Base-by-base conservation (phyloP, 257 asterid genomes). In the Buddleja alternifolia region DNA sequence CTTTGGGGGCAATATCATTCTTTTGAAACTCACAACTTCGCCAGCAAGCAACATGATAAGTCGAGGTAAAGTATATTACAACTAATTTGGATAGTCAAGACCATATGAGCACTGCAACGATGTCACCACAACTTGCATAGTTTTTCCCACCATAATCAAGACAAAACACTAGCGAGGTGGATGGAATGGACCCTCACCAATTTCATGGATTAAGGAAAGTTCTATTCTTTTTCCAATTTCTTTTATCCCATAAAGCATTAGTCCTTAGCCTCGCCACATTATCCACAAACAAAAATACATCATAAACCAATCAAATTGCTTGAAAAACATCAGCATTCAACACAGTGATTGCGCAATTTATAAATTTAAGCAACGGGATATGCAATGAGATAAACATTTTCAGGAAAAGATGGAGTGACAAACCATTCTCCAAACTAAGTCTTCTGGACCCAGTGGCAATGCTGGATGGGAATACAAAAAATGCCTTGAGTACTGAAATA, bases 391-490 rank as follows among this genome's bases (percentile, higher is more conserved):
- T n/a, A n/a, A n/a, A n/a, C n/a, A n/a, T n/a, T n/a, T n/a, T n/a
- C 75, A 62, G 69, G 46, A 62, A 56, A 75, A 75, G 77, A 53
- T 54, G 17, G 78, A 57, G 62, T 20, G 50, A 75, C 93, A 52
- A 71, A 91, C 97, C 99, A 91, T 89, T 91, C 97, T 87, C 97
- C 97, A 94, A 41, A 72, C 82, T 40, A 91, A 82, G 82, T 94
- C 99, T 77, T 94, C 99, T 10, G 99, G 96, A 60, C 99, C 99
- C 85, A 91, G 10, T 10, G 87, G 93, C 78, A 81, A 84, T 69
- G 99, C 97, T 14, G 99, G 99, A 82, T 94, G 96, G 20, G 99
- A 91, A 77, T 84, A 94, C 24, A 87, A 53, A 67, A 94, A 91
- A 76, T 94, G 97, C 78, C 86, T 88, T 10, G 95, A 81, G 73